Base-by-base conservation (phyloP, 2,329 filamentous ascomycete species). In the Fusarium pseudograminearum region DNA sequence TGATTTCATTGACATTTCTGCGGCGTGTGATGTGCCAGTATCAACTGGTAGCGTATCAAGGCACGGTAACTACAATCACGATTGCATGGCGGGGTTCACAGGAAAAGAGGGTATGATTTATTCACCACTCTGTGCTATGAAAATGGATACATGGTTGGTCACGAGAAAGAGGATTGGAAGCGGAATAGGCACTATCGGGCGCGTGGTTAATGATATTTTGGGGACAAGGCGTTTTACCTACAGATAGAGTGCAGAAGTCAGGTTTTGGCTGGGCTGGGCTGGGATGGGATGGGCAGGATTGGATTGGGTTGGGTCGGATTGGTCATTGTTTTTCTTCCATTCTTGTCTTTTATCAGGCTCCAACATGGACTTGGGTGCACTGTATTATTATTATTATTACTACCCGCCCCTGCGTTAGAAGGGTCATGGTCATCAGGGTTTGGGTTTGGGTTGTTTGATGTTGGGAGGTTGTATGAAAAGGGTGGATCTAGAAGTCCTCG, bases 201-300 rank as follows among this genome's bases (percentile, higher is more conserved):
- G 70, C 69, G 72, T 57, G 70, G 65, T 57, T 72, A 67, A 69
- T 73, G 72, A 67, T 66, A 30, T 74, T 65, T 65, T 14, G 61
- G 58, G 65, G 60, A 55, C 52, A 72, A 68, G 71, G 72, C 68
- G 64, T 59, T 59, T 61, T 38, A 58, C 58, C 42, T 62, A 64
- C 56, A 57, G 62, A 62, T 71, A 54, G 57, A 47, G 61, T 63
- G 45, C 51, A 52, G 63, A 52, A 52, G 52, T 52, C 40, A 56
- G 67, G 52, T 57, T 56, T 47, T 44, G 56, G 56, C 48, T 45
- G 61, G 57, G 45, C n/a, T 26, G 57, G 62, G 53, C 5, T 12
- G 41, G 22, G 22, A 10, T 30, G 53, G 57, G 57, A 48, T 54
- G 64, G 57, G 48, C 20, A 45, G 36, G 10, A 26, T 18, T 33